These are phyloP conservation scores for Tulasnella sp. DNA, from an alignment of 768 basidiomycete genomes.

Conservation along the genomic window DNA sequence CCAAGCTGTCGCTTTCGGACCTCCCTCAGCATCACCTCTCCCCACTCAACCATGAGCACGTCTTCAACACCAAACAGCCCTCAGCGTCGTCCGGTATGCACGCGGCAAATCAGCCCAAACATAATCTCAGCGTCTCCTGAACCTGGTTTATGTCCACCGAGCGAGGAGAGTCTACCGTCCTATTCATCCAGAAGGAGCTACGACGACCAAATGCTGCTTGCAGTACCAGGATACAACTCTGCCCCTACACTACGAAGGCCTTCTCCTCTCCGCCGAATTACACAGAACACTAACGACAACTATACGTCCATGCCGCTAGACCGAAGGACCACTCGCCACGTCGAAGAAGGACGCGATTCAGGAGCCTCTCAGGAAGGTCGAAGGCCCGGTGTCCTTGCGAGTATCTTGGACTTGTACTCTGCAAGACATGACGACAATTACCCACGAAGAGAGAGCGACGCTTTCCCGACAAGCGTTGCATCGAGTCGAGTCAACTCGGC, in stretches of 20 bases:
- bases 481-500: background rate
- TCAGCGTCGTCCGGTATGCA: background rate
- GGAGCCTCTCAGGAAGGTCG: background rate
- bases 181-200: background rate
- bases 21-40: background rate
- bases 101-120: background rate
- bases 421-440: background rate
- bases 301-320: constrained; percentile 1
- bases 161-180: background rate
- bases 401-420: background rate
- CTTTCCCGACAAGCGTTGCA: background rate
- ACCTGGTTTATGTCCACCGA: background rate
- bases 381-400: background rate
- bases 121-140: background rate
- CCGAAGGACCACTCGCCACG: background rate
- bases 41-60: background rate
- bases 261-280: background rate
- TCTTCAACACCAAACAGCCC: background rate
- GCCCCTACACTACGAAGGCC: background rate
- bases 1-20: background rate
- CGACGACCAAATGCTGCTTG: background rate
- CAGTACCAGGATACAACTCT: background rate
- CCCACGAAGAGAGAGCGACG: background rate
- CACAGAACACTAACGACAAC: background rate
- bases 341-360: background rate